Evolutionary conservation across 2,329 filamentous ascomycete genomes (phyloP).

Genomic region (Magnaporthales sp.): DNA sequence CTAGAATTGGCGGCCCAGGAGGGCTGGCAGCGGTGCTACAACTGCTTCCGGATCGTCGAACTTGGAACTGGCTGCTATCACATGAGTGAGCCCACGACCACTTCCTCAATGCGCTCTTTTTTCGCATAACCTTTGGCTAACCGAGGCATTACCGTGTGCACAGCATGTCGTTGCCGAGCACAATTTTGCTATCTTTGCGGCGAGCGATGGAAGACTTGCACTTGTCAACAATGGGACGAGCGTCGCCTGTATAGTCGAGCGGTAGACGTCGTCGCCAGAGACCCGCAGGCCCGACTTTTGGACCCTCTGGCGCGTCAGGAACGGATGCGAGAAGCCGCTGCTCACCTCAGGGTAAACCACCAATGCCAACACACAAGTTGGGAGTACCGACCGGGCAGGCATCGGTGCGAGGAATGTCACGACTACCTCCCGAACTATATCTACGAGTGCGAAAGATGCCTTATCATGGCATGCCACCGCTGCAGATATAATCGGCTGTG

Average conservation of each 20-base stretch:
- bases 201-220: constrained; percentile 7
- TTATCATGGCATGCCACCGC: not conserved
- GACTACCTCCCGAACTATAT: not conserved
- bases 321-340: not conserved
- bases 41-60: not conserved
- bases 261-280: not conserved
- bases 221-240: not conserved
- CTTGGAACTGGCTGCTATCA: not conserved
- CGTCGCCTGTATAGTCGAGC: not conserved
- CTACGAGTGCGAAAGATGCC: not conserved
- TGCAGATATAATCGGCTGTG: not conserved
- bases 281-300: not conserved
- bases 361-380: not conserved
- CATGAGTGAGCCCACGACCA: constrained; percentile 24
- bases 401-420: not conserved
- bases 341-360: not conserved
- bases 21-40: constrained; percentile 41
- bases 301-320: not conserved
- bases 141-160: not conserved
- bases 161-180: not conserved
- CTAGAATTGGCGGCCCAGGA: constrained; percentile 29
- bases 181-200: not conserved
- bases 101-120: not conserved
- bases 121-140: not conserved
- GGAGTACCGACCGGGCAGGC: not conserved